phyloP scores from a whole-genome alignment of 2,329 filamentous ascomycete species.

The Ophiostoma ips region DNA sequence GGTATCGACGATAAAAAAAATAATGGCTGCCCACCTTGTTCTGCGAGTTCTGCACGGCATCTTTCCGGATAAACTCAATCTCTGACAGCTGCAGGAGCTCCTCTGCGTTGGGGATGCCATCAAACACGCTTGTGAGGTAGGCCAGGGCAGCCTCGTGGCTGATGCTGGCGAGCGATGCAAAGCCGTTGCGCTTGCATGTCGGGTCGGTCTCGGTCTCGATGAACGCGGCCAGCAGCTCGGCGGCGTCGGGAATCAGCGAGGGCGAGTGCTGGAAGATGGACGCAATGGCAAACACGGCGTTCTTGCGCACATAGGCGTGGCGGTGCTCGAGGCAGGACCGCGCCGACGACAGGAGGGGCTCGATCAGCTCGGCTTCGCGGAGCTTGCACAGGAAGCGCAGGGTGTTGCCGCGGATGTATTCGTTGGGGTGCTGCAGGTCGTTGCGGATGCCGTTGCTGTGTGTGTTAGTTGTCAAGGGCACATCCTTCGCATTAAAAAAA shows the following conservation, averaged over 20 bases:
- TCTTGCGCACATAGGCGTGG: constrained; percentile 96
- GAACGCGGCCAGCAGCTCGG: constrained; percentile 82
- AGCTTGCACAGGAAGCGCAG: constrained; percentile 94
- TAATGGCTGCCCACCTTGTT: constrained; percentile 85
- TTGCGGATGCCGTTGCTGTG: constrained; percentile 91
- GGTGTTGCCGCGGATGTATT: constrained; percentile 97
- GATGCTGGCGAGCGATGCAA: constrained; percentile 79
- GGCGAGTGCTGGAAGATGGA: constrained; percentile 88
- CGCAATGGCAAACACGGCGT: constrained; percentile 86
- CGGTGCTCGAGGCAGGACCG: constrained; percentile 88
- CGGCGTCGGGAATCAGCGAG: constrained; percentile 83
- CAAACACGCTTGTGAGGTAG: constrained; percentile 80
- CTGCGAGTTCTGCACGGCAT: constrained; percentile 84
- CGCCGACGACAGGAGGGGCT: constrained; percentile 85
- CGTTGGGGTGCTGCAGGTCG: constrained; percentile 92
- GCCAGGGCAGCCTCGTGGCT: constrained; percentile 85
- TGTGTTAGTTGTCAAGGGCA: neutral
- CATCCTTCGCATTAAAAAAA: no score
- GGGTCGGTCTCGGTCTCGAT: constrained; percentile 81
- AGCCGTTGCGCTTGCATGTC: constrained; percentile 96
- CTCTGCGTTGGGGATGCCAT: constrained; percentile 85
- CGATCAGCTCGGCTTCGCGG: constrained; percentile 86
- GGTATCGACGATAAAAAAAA: neutral
- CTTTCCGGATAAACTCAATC: constrained; percentile 93
- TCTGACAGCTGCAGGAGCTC: constrained; percentile 88